Evolutionary conservation across 1,284 basidiomycete species (phyloP), one percentile per base, ranked within the genome.

Genomic region (Heterobasidion annosum): DNA sequence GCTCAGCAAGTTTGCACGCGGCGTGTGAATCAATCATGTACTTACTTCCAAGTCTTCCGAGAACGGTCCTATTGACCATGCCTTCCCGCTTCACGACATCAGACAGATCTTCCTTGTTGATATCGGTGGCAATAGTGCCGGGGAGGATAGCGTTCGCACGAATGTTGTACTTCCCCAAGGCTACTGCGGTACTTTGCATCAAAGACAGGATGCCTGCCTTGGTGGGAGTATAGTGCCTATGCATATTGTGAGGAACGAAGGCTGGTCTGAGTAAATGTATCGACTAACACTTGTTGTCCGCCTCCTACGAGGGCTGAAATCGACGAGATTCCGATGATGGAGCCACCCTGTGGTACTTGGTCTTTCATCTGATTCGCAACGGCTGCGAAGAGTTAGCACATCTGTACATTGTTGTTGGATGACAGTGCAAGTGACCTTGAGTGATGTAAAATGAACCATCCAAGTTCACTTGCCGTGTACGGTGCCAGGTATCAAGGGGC

Each of bases 131-230:
- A 60, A 91, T 85, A 0, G 88, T 91, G 9, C 88, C 87, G 40
- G 81, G 82, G 19, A 84, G 73, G 47, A 83, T 68, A 3, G 82
- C 80, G 62, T 85, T 85, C 40, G 87, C 88, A 19, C 88, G 75
- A 59, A 91, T 91, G 50, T 81, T 81, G 65, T 88, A 80, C 56
- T 85, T 82, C 12, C 88, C 88, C 13, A 91, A 71, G 0, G 88
- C 87, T 50, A 91, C 82, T 0, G 88, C 86, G 59, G 84, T 88
- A 60, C 84, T 88, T 68, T 91, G 88, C 88, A 91, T 93, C 57
- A 93, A 67, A 32, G 85, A 88, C 54, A 88, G 78, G 57, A 92
- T 79, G 0, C 84, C 89, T 0, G 88, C 89, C 13, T 50, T 19
- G 52, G 55, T 57, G 32, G 51, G 44, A 51, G 49, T 35, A 45